phyloP scores from a whole-genome alignment of 1,284 basidiomycete species.

The Rhizopogon parksii region DNA sequence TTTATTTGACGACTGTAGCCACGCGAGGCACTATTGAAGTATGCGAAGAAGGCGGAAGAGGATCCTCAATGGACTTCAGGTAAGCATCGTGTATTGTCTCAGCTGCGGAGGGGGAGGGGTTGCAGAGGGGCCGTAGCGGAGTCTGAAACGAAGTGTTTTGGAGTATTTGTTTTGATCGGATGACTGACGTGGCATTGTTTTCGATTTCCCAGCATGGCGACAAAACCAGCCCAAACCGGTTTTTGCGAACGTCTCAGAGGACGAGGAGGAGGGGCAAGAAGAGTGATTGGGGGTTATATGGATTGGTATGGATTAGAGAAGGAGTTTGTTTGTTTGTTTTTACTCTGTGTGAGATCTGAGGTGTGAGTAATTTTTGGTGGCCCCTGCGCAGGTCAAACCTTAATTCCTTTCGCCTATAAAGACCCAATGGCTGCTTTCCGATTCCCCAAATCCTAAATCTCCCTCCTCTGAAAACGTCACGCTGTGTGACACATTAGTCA shows the following conservation, averaged over 20 bases:
- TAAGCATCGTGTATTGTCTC: conserved; percentile 34
- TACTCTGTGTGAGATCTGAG: conserved; percentile 15
- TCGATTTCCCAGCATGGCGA: conserved; percentile 69
- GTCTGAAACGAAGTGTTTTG: conserved; percentile 35
- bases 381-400: conserved; percentile 72
- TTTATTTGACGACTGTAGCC: conserved; percentile 52
- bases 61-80: conserved; percentile 81
- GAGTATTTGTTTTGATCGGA: conserved; percentile 39
- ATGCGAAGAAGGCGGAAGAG: conserved; percentile 69
- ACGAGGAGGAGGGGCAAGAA: conserved; percentile 50
- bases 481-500: conserved; percentile 44
- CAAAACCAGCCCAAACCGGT: conserved; percentile 75
- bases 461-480: conserved; percentile 44
- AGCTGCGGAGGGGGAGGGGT: conserved; percentile 23
- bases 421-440: conserved; percentile 58
- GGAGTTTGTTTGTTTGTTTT: conserved; percentile 7
- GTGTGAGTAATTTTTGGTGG: conserved; percentile 37
- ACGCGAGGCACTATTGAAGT: conserved; percentile 92
- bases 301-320: conserved; percentile 15
- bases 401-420: conserved; percentile 73
- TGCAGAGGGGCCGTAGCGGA: conserved; percentile 31
- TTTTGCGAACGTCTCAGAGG: conserved; percentile 50
- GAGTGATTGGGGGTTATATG: conserved; percentile 29
- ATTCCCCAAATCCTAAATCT: conserved; percentile 67
- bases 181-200: conserved; percentile 62